Base-by-base conservation (phyloP, 768 basidiomycete species). In the Serendipita sp. region DNA sequence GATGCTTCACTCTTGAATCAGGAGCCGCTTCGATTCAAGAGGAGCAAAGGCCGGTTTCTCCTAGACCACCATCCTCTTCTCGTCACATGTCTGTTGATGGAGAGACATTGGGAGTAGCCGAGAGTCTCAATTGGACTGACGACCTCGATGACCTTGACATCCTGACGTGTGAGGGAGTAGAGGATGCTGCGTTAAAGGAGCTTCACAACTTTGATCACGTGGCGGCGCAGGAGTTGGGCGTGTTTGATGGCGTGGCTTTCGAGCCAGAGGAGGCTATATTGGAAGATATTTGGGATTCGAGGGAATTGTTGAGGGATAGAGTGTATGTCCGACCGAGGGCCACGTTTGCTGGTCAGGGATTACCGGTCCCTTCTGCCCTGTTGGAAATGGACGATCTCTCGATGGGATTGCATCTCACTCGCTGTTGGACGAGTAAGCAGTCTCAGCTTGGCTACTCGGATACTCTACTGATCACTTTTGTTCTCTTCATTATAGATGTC, bases 281-380 rank as follows among this genome's bases (percentile, higher is more conserved):
- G 13, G 18, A 46, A 46, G 45, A 11, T 11, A 18, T 18, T 13
- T 46, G 18, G 11, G 45, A 46, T 18, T 18, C 45, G 11, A 11
- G 45, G 13, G 45, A 11, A 1, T 46, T 46, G 45, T 13, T 11
- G 18, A 11, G 18, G 45, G 45, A 46, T 11, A 11, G 53, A 54
- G 53, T 54, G 28, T 54, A 54, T 54, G 53, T 54, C 13, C 53
- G 53, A 11, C 53, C 53, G 11, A 54, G 53, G 30, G 28, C 67
- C 68, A 75, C 71, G 48, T 75, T 69, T 67, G 66, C 46, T 74
- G 72, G 64, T 67, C 75, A 34, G 64, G 56, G 44, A 41, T 58
- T 48, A 70, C 71, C 37, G 51, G 74, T 68, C 66, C 75, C 67
- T 65, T 75, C 63, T 67, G 71, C 45, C 13, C 2, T 54, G 11